Base-by-base conservation (phyloP, 148 eudicot genomes). In the Spergularia marina region DNA sequence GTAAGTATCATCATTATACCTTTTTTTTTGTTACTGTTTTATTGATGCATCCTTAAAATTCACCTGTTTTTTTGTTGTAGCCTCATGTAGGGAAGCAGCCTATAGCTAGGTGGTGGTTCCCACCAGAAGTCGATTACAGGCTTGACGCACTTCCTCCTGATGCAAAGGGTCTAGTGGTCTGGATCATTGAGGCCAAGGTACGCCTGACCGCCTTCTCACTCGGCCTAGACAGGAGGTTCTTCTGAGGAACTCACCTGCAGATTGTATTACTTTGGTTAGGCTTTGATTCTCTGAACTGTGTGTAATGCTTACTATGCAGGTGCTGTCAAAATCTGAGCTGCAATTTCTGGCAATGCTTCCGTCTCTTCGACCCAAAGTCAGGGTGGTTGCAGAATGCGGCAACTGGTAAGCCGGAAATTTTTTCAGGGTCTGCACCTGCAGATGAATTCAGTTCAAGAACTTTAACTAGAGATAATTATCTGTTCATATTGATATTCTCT, bases 301-400 rank as follows among this genome's bases (percentile, higher is more conserved):
- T 70, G 23, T 65, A 34, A 65, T 53, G 51, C 21, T 79, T 79
- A 20, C 39, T 5, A 30, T 68, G 54, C 75, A 92, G 95, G 98
- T 94, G 52, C 74, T 94, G 68, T 91, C 98, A 4, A 94, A 89
- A 80, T 73, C 97, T 41, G 97, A 91, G 74, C 80, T 94, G 84
- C 97, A 91, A 84, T 94, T 94, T 83, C 91, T 94, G 20, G 89
- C 93, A 21, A 71, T 94, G 56, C 98, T 94, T 77, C 98, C 98
- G 4, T 74, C 94, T n/a, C 85, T 94, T 47, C 77, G 98, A 76
- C 97, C 98, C 57, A 86, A 78, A 64, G 97, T 91, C 60, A 84
- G 93, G 77, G 98, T 94, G n/a, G 78, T 91, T n/a, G 97, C 98
- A 55, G 98, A 91, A 84, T 91, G 98, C 54, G 98, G 98, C 64